These are phyloP conservation scores for Buxus sempervirens DNA, from an alignment of 164 flowering plant genomes.

Conservation along the genomic window DNA sequence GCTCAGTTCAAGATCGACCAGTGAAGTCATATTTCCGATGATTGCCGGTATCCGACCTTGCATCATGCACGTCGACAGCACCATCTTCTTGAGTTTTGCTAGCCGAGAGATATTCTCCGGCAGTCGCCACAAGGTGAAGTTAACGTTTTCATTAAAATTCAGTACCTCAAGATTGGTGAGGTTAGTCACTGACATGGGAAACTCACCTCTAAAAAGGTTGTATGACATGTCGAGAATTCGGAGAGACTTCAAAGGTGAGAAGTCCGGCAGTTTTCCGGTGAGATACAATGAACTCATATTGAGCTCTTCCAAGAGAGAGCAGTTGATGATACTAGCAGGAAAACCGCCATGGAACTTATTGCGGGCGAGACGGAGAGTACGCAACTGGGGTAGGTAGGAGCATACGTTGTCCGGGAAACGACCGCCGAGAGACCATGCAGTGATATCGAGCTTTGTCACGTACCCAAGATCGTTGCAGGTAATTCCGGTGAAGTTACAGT, in stretches of 20 bases:
- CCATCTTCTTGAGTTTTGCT: constrained; percentile 45
- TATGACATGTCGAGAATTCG: constrained; percentile 59
- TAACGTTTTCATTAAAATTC: constrained; percentile 55
- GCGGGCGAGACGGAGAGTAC: constrained; percentile 43
- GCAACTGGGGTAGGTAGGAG: constrained; percentile 56
- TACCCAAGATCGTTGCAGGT: constrained; percentile 49
- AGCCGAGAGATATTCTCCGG: constrained; percentile 50
- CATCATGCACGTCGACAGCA: constrained; percentile 59
- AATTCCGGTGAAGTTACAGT: constrained; percentile 64
- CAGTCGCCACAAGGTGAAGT: constrained; percentile 52
- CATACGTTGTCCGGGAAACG: constrained; percentile 57
- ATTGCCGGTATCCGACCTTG: constrained; percentile 60
- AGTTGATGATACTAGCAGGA: constrained; percentile 50
- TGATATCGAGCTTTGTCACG: constrained; percentile 47
- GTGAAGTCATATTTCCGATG: constrained; percentile 75
- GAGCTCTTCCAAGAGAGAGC: constrained; percentile 68
- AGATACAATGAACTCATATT: constrained; percentile 37
- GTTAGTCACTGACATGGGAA: constrained; percentile 64
- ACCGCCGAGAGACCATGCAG: constrained; percentile 59
- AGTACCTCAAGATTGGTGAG: constrained; percentile 68
- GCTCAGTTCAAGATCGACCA: constrained; percentile 66
- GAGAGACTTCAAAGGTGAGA: constrained; percentile 51
- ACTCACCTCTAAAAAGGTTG: constrained; percentile 61
- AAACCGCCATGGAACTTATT: constrained; percentile 51
- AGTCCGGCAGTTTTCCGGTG: constrained; percentile 54